These are phyloP conservation scores for Paspalum vaginatum DNA, from an alignment of 176 grass and related monocot genomes.

Conservation along the genomic window DNA sequence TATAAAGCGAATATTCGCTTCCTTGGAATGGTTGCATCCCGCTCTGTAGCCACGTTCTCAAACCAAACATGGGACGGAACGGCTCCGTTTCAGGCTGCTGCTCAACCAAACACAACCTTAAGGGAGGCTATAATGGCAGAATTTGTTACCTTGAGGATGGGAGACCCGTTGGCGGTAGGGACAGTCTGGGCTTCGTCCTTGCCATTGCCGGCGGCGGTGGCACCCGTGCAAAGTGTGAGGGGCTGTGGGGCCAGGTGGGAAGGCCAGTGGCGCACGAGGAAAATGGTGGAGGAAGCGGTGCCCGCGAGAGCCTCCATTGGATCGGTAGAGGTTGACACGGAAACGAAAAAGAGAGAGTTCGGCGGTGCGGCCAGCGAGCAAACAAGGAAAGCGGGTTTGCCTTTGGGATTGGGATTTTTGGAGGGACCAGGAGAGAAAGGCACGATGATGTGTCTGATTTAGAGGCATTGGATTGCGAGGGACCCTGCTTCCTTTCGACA, in stretches of 20 bases:
- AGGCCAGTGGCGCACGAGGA: background rate
- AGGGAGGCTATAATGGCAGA: no score
- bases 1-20: no score
- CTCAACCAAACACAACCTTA: no score
- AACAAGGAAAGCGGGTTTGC: background rate
- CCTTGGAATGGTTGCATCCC: no score
- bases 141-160: constrained; percentile 45
- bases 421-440: background rate
- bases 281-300: constrained; percentile 29
- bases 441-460: constrained; percentile 3
- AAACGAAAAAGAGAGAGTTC: background rate
- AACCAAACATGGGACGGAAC: no score
- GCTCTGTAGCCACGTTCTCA: no score
- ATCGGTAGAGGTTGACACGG: background rate
- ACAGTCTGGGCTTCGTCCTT: constrained; percentile 42
- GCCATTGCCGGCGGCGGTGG: background rate
- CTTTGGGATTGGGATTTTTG: constrained; percentile 40
- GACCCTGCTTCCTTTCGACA: background rate
- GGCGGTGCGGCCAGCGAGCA: constrained; percentile 45
- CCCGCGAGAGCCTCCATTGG: constrained; percentile 57
- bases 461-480: constrained; percentile 23
- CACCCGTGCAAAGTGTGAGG: constrained; percentile 24
- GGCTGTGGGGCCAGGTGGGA: constrained; percentile 10
- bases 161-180: constrained; percentile 37
- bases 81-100: no score